Evolutionary conservation across 2,329 filamentous ascomycete species (phyloP).

Genomic region (Emydomyces testavorans): DNA sequence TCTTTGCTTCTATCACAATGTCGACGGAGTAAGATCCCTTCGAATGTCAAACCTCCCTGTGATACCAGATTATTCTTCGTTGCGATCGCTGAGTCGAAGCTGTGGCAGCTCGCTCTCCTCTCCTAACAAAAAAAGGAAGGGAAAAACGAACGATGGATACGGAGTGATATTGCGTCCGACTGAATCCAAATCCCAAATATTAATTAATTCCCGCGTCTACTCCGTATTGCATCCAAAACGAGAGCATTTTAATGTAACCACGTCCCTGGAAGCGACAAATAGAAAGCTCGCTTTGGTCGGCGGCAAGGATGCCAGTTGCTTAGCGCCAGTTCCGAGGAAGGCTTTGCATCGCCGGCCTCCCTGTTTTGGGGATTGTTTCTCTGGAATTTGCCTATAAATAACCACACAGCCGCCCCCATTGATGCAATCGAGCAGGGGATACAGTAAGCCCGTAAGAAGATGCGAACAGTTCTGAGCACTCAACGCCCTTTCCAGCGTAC

Average conservation of each 20-base stretch:
- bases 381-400: constrained; percentile 1
- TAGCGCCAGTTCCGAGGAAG: not conserved
- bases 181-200: not conserved
- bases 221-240: not conserved
- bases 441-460: too few relatives aligned
- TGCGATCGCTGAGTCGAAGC: not conserved
- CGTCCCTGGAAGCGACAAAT: not conserved
- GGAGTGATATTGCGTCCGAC: too few relatives aligned
- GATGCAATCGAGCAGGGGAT: not conserved
- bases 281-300: not conserved
- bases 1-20: not conserved
- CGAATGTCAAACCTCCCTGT: not conserved
- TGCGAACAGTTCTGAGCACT: too few relatives aligned
- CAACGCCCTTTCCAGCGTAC: too few relatives aligned
- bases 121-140: not conserved
- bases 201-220: not conserved
- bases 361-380: not conserved
- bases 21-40: too few relatives aligned
- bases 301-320: not conserved
- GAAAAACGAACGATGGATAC: not conserved
- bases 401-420: not conserved
- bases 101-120: not conserved
- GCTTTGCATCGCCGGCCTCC: constrained; percentile 2
- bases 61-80: not conserved
- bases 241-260: not conserved